phyloP scores from a whole-genome alignment of 1,284 basidiomycete genomes.

The Rhizoctonia solani region DNA sequence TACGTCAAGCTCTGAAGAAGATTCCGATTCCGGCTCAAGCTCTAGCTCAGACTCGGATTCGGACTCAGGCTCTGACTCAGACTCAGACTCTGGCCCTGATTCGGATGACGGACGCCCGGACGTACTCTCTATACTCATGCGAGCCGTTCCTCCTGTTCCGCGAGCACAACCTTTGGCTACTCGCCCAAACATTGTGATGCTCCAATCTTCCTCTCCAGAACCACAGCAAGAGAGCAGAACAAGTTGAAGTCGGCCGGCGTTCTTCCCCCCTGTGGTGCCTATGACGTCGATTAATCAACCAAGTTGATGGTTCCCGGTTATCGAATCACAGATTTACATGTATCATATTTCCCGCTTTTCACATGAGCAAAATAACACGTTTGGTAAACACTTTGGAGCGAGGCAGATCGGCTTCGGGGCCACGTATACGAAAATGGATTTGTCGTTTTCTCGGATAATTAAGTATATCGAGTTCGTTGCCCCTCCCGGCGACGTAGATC shows the following conservation, averaged over 20 bases:
- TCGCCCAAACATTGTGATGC: constrained; percentile 17
- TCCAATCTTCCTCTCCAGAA: neutral
- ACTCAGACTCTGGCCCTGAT: constrained; percentile 3
- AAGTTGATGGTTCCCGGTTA: too few species aligned
- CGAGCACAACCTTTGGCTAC: neutral
- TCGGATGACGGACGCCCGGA: constrained; percentile 10
- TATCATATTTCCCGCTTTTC: too few species aligned
- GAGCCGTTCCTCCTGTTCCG: constrained; percentile 30
- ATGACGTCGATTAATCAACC: neutral
- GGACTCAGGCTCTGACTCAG: constrained; percentile 11
- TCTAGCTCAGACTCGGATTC: constrained; percentile 22
- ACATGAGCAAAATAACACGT: too few species aligned
- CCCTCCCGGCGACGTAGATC: too few species aligned
- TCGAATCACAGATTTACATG: too few species aligned
- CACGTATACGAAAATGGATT: neutral
- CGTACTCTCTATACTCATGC: constrained; percentile 31
- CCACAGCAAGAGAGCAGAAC: neutral
- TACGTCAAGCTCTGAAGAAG: constrained; percentile 5
- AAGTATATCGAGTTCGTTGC: neutral
- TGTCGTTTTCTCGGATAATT: neutral
- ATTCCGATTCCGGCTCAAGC: neutral
- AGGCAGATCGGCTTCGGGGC: neutral
- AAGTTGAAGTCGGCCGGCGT: neutral
- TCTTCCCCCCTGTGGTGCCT: neutral
- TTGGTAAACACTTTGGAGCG: neutral